These are phyloP conservation scores for Gracilaria domingensis DNA, from an alignment of 23 red algal genomes.

Conservation along the genomic window DNA sequence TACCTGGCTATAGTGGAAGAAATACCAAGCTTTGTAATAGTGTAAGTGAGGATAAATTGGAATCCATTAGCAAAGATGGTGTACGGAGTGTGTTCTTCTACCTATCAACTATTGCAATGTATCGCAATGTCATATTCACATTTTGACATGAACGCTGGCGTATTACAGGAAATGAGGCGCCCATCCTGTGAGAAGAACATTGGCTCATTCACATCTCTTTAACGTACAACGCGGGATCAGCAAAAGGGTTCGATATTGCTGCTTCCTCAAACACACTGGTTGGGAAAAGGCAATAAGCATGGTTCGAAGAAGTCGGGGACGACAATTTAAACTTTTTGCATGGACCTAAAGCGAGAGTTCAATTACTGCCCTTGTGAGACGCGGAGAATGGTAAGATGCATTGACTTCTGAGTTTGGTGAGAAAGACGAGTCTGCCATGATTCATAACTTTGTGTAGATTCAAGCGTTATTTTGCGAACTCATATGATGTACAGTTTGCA, in stretches of 20 bases:
- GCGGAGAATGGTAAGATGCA: background rate
- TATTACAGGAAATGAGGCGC: background rate
- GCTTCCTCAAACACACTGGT: background rate
- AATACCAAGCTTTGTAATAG: background rate
- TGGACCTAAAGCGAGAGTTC: too few relatives aligned
- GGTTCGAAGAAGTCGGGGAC: background rate
- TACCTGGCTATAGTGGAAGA: conserved; percentile 55
- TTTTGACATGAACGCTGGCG: background rate
- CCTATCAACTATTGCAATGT: background rate
- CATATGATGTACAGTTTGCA: background rate
- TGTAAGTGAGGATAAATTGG: conserved; percentile 48
- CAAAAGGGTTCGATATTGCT: background rate
- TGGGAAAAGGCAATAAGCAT: background rate
- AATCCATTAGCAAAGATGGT: conserved; percentile 81
- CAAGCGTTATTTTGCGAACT: background rate
- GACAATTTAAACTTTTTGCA: background rate
- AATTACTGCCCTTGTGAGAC: too few relatives aligned
- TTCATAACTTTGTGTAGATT: conserved; percentile 19
- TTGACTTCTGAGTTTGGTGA: background rate
- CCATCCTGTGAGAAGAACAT: background rate
- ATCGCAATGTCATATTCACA: background rate
- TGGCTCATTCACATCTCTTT: background rate
- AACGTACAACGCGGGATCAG: too few relatives aligned
- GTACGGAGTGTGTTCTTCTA: conserved; percentile 91
- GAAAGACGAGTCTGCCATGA: background rate